Evolutionary conservation across 345 rosid genomes (phyloP).

Genomic region (Stellera chamaejasme): DNA sequence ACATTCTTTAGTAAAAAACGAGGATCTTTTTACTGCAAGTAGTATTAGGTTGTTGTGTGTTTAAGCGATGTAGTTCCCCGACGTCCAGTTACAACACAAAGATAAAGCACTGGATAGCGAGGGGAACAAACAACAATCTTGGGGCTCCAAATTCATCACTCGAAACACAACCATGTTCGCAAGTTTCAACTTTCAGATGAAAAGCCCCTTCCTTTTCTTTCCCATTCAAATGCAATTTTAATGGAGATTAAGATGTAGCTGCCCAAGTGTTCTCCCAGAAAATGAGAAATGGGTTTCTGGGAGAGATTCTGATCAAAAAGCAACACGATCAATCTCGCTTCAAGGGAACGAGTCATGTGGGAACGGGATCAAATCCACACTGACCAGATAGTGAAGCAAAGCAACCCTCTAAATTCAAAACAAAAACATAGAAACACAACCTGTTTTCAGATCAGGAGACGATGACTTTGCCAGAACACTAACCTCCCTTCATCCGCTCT

Average conservation of each 20-base stretch:
- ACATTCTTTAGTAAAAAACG: too few relatives aligned
- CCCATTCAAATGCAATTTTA: too few relatives aligned
- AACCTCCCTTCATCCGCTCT: neutral
- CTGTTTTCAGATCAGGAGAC: neutral
- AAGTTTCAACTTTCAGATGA: neutral
- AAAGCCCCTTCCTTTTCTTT: neutral
- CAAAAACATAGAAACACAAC: neutral
- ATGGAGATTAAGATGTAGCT: constrained; percentile 29
- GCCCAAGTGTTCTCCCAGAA: constrained; percentile 26
- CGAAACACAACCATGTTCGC: neutral
- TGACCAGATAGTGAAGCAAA: constrained; percentile 84
- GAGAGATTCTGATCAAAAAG: constrained; percentile 7
- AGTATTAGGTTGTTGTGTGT: too few relatives aligned
- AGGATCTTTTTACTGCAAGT: too few relatives aligned
- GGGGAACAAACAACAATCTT: constrained; percentile 28
- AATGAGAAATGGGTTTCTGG: neutral
- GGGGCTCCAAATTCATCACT: constrained; percentile 17
- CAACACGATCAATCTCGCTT: constrained; percentile 65
- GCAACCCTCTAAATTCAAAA: too few relatives aligned
- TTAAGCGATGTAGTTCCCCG: constrained; percentile 30
- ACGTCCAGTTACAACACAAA: constrained; percentile 35
- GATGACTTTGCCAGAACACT: constrained; percentile 4
- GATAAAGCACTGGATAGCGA: constrained; percentile 43
- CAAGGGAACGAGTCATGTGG: constrained; percentile 89
- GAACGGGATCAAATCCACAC: constrained; percentile 49